Percentiles rank a stretch among this genome's conserved stretches.
phyloP scores from a whole-genome alignment of 2,329 filamentous ascomycete species.

The Fusarium graminum region DNA sequence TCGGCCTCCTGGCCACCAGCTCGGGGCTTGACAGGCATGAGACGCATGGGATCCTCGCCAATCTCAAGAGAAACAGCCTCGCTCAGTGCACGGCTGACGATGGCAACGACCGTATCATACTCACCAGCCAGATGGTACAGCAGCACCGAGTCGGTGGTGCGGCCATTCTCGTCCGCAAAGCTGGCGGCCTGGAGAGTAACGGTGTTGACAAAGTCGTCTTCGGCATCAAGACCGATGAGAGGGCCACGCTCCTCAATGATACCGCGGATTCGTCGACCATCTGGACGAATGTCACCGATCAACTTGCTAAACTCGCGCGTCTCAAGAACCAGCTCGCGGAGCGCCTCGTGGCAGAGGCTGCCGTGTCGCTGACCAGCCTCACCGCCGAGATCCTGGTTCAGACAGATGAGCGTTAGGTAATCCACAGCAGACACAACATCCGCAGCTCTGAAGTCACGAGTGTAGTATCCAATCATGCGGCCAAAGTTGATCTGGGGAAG shows the following conservation, averaged over 20 bases:
- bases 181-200: slow-evolving; percentile 93
- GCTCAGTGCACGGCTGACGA: slow-evolving; percentile 90
- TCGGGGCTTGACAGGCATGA: slow-evolving; percentile 84
- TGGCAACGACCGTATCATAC: slow-evolving; percentile 92
- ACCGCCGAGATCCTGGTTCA: slow-evolving; percentile 86
- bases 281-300: slow-evolving; percentile 88
- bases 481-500: slow-evolving; percentile 93
- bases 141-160: slow-evolving; percentile 92
- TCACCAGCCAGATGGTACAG: slow-evolving; percentile 95
- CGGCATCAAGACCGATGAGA: slow-evolving; percentile 82
- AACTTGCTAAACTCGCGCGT: slow-evolving; percentile 95
- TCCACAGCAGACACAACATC: slow-evolving; percentile 91
- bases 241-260: slow-evolving; percentile 87
- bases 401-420: slow-evolving; percentile 90
- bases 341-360: slow-evolving; percentile 88
- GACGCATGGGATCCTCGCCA: slow-evolving; percentile 81
- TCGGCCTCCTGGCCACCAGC: slow-evolving; percentile 57
- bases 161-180: slow-evolving; percentile 93
- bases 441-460: slow-evolving; percentile 92
- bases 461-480: slow-evolving; percentile 94
- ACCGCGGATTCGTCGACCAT: slow-evolving; percentile 87
- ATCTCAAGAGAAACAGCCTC: slow-evolving; percentile 90
- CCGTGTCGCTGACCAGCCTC: slow-evolving; percentile 81
- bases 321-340: slow-evolving; percentile 95
- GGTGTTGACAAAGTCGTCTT: slow-evolving; percentile 88